Evolutionary conservation across 352 stramenopile genomes (phyloP).

Genomic region (Phytophthora fragariaefolia): DNA sequence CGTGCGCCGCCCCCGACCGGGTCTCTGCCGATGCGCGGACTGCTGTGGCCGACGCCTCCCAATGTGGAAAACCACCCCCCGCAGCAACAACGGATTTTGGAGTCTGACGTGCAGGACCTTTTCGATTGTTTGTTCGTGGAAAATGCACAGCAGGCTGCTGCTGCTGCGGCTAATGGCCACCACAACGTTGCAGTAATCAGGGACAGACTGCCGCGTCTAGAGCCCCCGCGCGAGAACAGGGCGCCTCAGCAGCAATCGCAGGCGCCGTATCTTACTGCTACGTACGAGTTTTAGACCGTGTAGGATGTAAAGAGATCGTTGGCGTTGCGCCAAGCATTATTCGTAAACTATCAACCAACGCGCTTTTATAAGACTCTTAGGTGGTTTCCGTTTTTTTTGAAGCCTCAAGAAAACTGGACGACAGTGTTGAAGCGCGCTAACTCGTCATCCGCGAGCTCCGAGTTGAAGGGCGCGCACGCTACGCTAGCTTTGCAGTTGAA

Average conservation of each 20-base stretch:
- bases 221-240: conserved; percentile 31
- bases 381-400: too few relatives aligned
- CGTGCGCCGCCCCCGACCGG: conserved; percentile 29
- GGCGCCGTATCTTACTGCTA: conserved; percentile 38
- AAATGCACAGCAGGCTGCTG: conserved; percentile 34
- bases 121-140: conserved; percentile 57
- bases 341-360: conserved; percentile 45
- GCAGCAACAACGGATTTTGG: conserved; percentile 39
- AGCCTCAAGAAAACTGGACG: too few relatives aligned
- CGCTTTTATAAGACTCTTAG: conserved; percentile 11
- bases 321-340: conserved; percentile 21
- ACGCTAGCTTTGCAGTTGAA: conserved; percentile 29
- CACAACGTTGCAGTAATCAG: conserved; percentile 40
- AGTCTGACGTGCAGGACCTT: conserved; percentile 51
- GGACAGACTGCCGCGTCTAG: conserved; percentile 38
- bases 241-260: conserved; percentile 25
- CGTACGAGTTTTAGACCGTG: conserved; percentile 46
- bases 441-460: neutral
- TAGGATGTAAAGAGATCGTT: conserved; percentile 32
- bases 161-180: conserved; percentile 32
- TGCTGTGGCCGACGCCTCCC: conserved; percentile 41
- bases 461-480: conserved; percentile 16
- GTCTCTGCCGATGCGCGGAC: conserved; percentile 39
- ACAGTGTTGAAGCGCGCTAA: neutral
- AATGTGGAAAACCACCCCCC: conserved; percentile 34